Evolutionary conservation across 345 rosid genomes (phyloP).

Genomic region (Brassica rapa): DNA sequence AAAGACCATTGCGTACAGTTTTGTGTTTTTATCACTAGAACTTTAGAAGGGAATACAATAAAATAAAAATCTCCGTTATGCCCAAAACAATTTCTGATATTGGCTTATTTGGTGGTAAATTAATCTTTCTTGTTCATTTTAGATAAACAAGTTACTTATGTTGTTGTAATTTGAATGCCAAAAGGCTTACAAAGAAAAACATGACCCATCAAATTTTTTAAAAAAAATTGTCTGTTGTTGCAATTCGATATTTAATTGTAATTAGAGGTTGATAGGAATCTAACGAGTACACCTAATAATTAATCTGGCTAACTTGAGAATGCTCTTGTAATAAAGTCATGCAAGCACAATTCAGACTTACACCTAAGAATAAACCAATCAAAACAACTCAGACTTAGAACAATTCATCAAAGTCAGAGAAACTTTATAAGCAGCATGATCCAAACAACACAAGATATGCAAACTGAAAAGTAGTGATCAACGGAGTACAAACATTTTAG

Average conservation of each 20-base stretch:
- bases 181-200: not conserved
- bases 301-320: not conserved
- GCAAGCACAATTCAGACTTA: too few species aligned
- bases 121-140: not conserved
- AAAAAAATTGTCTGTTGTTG: not conserved
- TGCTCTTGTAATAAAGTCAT: not conserved
- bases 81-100: not conserved
- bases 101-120: not conserved
- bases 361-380: not conserved
- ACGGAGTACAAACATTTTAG: slow-evolving; percentile 49
- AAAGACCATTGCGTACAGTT: not conserved
- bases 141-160: not conserved
- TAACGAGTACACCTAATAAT: slow-evolving; percentile 9
- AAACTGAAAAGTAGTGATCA: slow-evolving; percentile 2
- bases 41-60: not conserved
- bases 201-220: not conserved
- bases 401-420: slow-evolving; percentile 25
- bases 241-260: not conserved
- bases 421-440: slow-evolving; percentile 8
- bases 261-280: slow-evolving; percentile 8
- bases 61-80: too few species aligned
- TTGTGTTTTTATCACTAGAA: not conserved
- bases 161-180: not conserved
- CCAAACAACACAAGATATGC: slow-evolving; percentile 4
- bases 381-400: slow-evolving; percentile 24